Base-by-base conservation (phyloP, 176 grass and related monocot genomes). In the Rhynchospora tenuis region DNA sequence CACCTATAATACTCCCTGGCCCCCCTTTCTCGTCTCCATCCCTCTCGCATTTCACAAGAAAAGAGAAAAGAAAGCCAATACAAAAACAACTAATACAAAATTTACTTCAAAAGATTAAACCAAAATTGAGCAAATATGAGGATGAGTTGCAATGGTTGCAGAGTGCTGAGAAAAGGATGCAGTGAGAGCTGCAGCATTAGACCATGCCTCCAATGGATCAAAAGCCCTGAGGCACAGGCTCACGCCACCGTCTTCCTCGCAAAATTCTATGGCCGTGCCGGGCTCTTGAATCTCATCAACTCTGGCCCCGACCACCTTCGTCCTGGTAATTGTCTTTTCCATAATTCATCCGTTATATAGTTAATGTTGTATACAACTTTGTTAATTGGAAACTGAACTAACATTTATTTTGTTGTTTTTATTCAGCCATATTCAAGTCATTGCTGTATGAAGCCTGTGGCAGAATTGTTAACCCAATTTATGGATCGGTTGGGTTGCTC, bases 191-290 rank as follows among this genome's bases (percentile, higher is more conserved):
- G 91, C 74, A 81, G 71, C 42, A 90, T 93, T 46, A 72, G 88
- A 11, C 88, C 86, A 4, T 93, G 88, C 59, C 4, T 90, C 51
- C 86, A 86, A 83, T 90, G 91, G 91, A 93, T 93, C 57, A 52
- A 75, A 52, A 87, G 62, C 82, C 83, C 90, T 1, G 88, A 87
- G 27, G 81, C 88, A 1, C 90, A 92, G 83, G 87, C 88, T 59
- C 85, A 92, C 50, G 91, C 91, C 72, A 92, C 88, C 64, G 65
- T 90, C 83, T 92, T 92, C 79, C 90, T 92, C 57, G 90, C 90
- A 54, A 92, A 92, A 85, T 90, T 92, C 73, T 92, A 92, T 79
- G 91, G 91, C 65, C 91, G 88, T 43, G 83, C 88, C 17, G 91
- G 85, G 3, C 88, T 92, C 65, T 8, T 90, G 64, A 92, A 92